Evolutionary conservation across 345 rosid genomes (phyloP), one percentile per base, ranked within the genome.

Genomic region (Citrus australasica): DNA sequence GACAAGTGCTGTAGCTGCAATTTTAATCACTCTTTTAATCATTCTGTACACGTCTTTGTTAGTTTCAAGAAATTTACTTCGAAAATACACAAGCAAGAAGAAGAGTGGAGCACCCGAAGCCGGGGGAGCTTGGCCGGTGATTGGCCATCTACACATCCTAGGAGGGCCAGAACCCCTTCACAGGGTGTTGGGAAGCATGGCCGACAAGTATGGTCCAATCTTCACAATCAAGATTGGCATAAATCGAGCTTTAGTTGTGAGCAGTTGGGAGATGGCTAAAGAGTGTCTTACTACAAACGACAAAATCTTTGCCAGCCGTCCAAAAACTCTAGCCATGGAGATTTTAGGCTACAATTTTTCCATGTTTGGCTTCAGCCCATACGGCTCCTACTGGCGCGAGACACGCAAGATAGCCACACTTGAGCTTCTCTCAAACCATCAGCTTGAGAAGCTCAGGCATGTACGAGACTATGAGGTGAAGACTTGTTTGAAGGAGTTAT

Each of bases 201-300:
- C n/a, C n/a, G n/a, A n/a, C n/a, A n/a, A n/a, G n/a, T n/a, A n/a
- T n/a, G n/a, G n/a, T n/a, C n/a, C n/a, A n/a, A n/a, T n/a, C n/a
- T n/a, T n/a, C n/a, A n/a, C n/a, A n/a, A n/a, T 87, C 77, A 76
- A 74, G 77, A 8, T 85, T 25, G 85, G 90, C 1, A 38, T 75
- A 10, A 66, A 67, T 56, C 63, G 60, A 21, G 55, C 87, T 2
- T 7, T 86, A 33, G 81, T 86, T 0, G 85, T 81, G 4, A 87
- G 76, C 65, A 68, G 37, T 32, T 79, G 76, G 86, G 84, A 85
- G 46, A 37, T 61, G 0, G 84, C 81, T 3, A 78, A 80, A 58
- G 84, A 84, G 56, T 86, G 89, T 35, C 78, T 86, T 27, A 80
- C 77, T 28, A 78, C 77, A 66, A 68, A 83, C 16, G 90, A 87